Conservation (phyloP, 257 asterid genomes). For the Przewalskia tangutica region DNA sequence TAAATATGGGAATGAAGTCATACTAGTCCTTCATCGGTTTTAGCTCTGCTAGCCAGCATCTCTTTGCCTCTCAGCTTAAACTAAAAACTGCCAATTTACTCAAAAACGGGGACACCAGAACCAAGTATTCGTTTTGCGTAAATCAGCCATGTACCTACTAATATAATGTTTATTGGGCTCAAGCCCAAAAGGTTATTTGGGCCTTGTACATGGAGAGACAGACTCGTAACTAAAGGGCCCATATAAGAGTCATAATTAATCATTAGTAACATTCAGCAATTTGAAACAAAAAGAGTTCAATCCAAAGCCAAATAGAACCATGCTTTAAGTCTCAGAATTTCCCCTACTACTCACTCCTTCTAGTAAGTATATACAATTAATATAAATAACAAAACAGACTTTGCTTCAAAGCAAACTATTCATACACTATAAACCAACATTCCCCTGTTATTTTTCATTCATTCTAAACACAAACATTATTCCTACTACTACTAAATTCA, state of each 20-base stretch:
- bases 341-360: no score
- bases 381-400: slow-evolving; percentile 7
- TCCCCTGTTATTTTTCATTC: slow-evolving; percentile 6
- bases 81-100: neutral
- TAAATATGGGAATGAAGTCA: neutral
- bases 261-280: neutral
- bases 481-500: neutral
- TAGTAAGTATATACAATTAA: neutral
- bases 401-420: slow-evolving; percentile 24
- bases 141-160: no score
- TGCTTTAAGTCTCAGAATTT: slow-evolving; percentile 43
- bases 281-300: neutral
- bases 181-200: neutral
- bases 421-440: slow-evolving; percentile 8
- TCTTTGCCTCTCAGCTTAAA: neutral
- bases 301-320: slow-evolving; percentile 28
- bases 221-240: neutral
- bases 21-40: neutral
- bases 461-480: slow-evolving; percentile 17
- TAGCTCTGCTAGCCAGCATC: neutral
- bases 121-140: no score
- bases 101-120: neutral
- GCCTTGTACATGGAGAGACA: neutral
- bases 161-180: neutral
- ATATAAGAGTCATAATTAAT: neutral